Base-by-base conservation (phyloP, 768 basidiomycete genomes). In the Boletus barrowsii region DNA sequence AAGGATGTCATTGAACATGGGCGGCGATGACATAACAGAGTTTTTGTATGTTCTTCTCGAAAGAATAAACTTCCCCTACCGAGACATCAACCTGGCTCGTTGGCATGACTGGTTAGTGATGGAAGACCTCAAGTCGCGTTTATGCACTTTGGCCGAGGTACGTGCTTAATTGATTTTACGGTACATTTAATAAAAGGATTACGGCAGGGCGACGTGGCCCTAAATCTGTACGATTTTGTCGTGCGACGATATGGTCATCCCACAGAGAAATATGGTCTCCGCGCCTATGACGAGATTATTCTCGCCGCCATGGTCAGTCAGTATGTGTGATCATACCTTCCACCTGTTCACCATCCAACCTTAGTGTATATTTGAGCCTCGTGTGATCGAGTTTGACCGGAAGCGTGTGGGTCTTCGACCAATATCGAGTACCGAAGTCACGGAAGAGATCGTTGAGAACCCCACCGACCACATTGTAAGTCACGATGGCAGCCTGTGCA, bases 201-300 rank as follows among this genome's bases (percentile, higher is more conserved):
- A 46, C 52, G 42, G 29, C 62, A 97, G 96, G 83, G 83, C 43
- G 90, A 96, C 56, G 91, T 98, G 5, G 94, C 90, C 3, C 75
- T 93, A 48, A 96, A 93, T 63, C 69, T 93, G 43, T 94, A 93
- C 69, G 93, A 97, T 66, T 94, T 98, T 62, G 81, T 87, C 20
- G 89, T 96, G 14, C 80, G 95, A 36, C 75, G 81, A 49, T 88
- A 93, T 6, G 84, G 83, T 36, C 79, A 82, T 49, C 74, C 84
- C 14, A 87, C 94, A 0, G 82, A 89, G 68, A 97, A 97, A 66
- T 98, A 94, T 67, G 87, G 84, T 26, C 74, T 97, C 42, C 84
- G 93, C 26, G 88, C 91, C 3, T 98, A 97, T 66, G 96, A 98
- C 66, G 97, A 99, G 71, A 87, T 90, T 48, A 95, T 97, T 55